phyloP scores from a whole-genome alignment of 2,329 filamentous ascomycete genomes.

The Tothia fuscella region DNA sequence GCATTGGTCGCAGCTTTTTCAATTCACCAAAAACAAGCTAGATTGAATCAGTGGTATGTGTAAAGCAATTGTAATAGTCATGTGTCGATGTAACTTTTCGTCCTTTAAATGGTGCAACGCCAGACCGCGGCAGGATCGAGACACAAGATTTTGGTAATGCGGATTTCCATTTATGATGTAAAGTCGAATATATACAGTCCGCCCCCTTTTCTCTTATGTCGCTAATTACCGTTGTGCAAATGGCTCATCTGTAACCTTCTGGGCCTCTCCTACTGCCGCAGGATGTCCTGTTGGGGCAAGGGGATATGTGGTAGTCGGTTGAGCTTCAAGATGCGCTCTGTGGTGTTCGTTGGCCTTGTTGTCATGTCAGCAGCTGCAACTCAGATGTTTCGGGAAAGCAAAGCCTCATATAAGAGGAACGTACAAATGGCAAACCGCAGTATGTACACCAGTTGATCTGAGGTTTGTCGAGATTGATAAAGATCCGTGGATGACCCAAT shows the following conservation, averaged over 20 bases:
- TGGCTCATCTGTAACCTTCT: constrained; percentile 46
- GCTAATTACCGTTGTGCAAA: constrained; percentile 45
- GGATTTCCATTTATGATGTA: not conserved
- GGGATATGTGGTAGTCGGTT: constrained; percentile 71
- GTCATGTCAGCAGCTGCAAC: constrained; percentile 9
- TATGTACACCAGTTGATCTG: constrained; percentile 86
- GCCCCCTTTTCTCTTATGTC: not conserved
- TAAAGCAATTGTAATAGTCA: too few relatives aligned
- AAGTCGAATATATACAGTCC: constrained; percentile 2
- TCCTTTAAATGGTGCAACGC: too few relatives aligned
- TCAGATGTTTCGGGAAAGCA: not conserved
- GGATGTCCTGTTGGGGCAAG: constrained; percentile 49
- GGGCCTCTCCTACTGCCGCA: constrained; percentile 46
- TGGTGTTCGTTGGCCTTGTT: constrained; percentile 78
- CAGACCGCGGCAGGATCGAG: too few relatives aligned
- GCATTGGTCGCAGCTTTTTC: too few relatives aligned
- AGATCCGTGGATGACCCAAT: constrained; percentile 81
- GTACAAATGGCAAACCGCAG: constrained; percentile 85
- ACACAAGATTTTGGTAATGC: too few relatives aligned
- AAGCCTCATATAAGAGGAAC: constrained; percentile 5
- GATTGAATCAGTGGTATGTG: too few relatives aligned
- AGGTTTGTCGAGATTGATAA: constrained; percentile 96
- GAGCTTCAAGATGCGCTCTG: constrained; percentile 69
- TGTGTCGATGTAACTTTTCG: too few relatives aligned
- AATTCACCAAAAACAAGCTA: too few relatives aligned